These are phyloP conservation scores for Xylaria sp. DNA, from an alignment of 2,329 filamentous ascomycete genomes.

Conservation along the genomic window DNA sequence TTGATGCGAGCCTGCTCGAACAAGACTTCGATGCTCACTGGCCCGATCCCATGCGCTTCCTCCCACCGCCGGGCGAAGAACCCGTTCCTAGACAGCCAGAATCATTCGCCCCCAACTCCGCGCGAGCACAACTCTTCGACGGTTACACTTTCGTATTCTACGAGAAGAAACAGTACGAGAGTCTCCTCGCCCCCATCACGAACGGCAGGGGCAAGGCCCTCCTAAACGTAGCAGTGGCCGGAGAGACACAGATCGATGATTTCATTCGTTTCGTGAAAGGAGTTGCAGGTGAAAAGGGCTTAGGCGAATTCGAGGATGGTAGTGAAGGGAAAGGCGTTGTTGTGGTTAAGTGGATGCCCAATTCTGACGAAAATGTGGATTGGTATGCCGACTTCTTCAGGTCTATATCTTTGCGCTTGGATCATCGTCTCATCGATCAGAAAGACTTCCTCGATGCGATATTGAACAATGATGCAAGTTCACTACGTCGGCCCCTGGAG, in stretches of 20 bases:
- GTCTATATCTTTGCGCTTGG: constrained; percentile 74
- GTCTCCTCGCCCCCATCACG: constrained; percentile 77
- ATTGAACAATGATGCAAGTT: constrained; percentile 78
- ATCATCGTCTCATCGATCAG: constrained; percentile 86
- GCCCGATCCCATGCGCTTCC: constrained; percentile 77
- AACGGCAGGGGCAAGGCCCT: constrained; percentile 86
- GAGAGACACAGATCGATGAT: constrained; percentile 75
- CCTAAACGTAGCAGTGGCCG: constrained; percentile 68
- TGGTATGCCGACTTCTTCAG: constrained; percentile 79
- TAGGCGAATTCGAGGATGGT: constrained; percentile 71
- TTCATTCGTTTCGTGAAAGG: constrained; percentile 81
- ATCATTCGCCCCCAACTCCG: constrained; percentile 76
- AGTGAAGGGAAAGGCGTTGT: constrained; percentile 77
- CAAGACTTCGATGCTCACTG: constrained; percentile 81
- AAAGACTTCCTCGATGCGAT: constrained; percentile 94
- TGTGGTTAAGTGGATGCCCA: constrained; percentile 76
- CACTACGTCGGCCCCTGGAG: constrained; percentile 75
- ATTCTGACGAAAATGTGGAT: constrained; percentile 62
- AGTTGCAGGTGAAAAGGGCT: constrained; percentile 77
- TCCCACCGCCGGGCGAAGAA: constrained; percentile 81
- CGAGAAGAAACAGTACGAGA: constrained; percentile 78
- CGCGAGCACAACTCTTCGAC: constrained; percentile 78
- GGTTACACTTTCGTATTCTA: constrained; percentile 92
- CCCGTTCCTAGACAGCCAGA: constrained; percentile 73
- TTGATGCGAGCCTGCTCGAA: constrained; percentile 71